phyloP scores from a whole-genome alignment of 352 stramenopile species.

The Phytophthora pinifolia region DNA sequence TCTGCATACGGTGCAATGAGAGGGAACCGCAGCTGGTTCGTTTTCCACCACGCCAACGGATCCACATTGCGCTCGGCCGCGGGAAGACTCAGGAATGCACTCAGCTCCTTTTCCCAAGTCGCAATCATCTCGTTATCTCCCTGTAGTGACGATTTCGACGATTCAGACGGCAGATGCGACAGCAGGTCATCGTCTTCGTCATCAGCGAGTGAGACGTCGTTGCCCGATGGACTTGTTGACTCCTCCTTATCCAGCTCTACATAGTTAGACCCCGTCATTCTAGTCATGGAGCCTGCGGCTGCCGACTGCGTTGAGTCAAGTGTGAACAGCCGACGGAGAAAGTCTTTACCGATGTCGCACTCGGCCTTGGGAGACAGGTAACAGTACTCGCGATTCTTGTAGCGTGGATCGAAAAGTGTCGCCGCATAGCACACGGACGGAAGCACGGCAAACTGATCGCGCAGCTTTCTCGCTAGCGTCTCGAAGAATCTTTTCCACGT shows the following conservation, averaged over 20 bases:
- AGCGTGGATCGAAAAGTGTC: slow-evolving; percentile 75
- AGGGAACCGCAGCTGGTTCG: slow-evolving; percentile 76
- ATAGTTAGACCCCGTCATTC: slow-evolving; percentile 26
- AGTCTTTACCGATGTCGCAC: slow-evolving; percentile 52
- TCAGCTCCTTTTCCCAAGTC: slow-evolving; percentile 78
- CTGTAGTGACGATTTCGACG: slow-evolving; percentile 46
- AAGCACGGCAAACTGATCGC: slow-evolving; percentile 51
- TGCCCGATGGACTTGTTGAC: slow-evolving; percentile 10
- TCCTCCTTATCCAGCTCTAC: slow-evolving; percentile 35
- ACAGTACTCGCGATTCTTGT: slow-evolving; percentile 83
- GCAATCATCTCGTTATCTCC: slow-evolving; percentile 51
- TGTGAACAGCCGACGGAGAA: slow-evolving; percentile 60
- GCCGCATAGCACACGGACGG: slow-evolving; percentile 65
- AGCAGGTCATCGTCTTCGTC: slow-evolving; percentile 79
- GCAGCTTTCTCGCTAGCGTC: slow-evolving; percentile 48
- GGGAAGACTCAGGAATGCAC: slow-evolving; percentile 71
- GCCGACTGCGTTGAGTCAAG: slow-evolving; percentile 22
- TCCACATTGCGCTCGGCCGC: slow-evolving; percentile 75
- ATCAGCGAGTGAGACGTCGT: slow-evolving; percentile 31
- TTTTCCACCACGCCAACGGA: slow-evolving; percentile 76
- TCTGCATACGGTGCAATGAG: slow-evolving; percentile 76
- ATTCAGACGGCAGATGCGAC: slow-evolving; percentile 62
- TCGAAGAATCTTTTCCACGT: slow-evolving; percentile 72
- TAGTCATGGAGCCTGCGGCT: slow-evolving; percentile 21
- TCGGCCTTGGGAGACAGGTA: slow-evolving; percentile 63